Evolutionary conservation across 2,329 filamentous ascomycete genomes (phyloP), one percentile per base, ranked within the genome.

Genomic region (Neofusicoccum cordaticola): DNA sequence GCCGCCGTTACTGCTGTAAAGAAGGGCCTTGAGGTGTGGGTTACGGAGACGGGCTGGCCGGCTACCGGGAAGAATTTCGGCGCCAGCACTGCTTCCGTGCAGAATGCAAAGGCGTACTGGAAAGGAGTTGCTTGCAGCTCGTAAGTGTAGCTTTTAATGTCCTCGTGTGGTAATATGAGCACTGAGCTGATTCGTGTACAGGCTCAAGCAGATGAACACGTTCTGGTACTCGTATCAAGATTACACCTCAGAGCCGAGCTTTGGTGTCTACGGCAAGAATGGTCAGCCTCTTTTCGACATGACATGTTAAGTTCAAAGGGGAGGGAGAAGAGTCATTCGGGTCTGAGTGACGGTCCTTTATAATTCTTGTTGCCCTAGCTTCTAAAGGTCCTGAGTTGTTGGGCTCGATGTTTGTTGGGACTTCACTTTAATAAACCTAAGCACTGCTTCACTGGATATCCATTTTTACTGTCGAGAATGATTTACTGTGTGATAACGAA

Each of bases 141-240:
- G 50, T 53, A 39, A 22, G 50, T 2, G 37, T 9, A 39, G 7
- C 41, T 44, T n/a, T 17, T 9, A 12, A 11, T 22, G 3, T 52
- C 11, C 4, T 37, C 11, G 11, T 2, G 22, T 22, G 22, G 34
- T n/a, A 19, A 4, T n/a, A 12, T 2, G 6, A 12, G n/a, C 19
- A n/a, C 34, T 13, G 50, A 53, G 76, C 50, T 53, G 19, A 22
- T 13, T 0, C 9, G 0, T 3, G 4, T 35, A 79, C 64, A 77
- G 88, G 67, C 87, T 92, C 67, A 86, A 84, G 71, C 78, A 81
- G 67, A 84, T 87, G 64, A 73, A 76, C 63, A 85, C 86, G 66
- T 94, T 88, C 85, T 94, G 90, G 88, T 92, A 88, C 80, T 91
- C 86, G 60, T 84, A 93, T 34, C 86, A 90, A 73, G 90, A 94